These are phyloP conservation scores for Tulasnella sp. DNA, from an alignment of 768 basidiomycete genomes.

Conservation along the genomic window DNA sequence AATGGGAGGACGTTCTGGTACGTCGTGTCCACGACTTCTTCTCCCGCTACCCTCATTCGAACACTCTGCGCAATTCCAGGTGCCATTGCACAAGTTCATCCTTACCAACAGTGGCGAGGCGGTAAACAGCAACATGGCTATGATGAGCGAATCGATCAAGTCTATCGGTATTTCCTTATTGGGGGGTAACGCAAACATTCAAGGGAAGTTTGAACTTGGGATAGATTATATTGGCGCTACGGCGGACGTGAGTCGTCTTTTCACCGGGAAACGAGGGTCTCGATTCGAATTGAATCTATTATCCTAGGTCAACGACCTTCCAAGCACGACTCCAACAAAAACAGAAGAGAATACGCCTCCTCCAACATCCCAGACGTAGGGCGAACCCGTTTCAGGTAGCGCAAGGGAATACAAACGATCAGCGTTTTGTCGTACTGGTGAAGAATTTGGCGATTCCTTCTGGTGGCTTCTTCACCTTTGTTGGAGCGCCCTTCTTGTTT, in stretches of 20 bases:
- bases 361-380: background rate
- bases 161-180: constrained; percentile 82
- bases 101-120: constrained; percentile 37
- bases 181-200: constrained; percentile 68
- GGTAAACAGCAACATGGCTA: constrained; percentile 46
- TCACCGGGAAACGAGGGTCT: background rate
- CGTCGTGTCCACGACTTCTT: constrained; percentile 26
- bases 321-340: background rate
- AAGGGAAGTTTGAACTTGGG: constrained; percentile 74
- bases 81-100: constrained; percentile 58
- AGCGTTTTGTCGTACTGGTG: background rate
- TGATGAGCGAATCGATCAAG: constrained; percentile 66
- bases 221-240: constrained; percentile 76
- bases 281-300: background rate
- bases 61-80: constrained; percentile 38
- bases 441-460: constrained; percentile 47
- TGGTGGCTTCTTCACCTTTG: constrained; percentile 25
- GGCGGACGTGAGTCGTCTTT: constrained; percentile 42
- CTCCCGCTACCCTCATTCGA: background rate
- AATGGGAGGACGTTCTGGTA: constrained; percentile 79
- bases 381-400: background rate
- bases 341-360: background rate
- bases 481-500: constrained; percentile 31
- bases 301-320: background rate
- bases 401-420: background rate